A percentile compares a stretch with the other conserved stretches of the same genome.
phyloP scores from a whole-genome alignment of 495 filamentous ascomycete genomes.

The Neurospora intermedia region DNA sequence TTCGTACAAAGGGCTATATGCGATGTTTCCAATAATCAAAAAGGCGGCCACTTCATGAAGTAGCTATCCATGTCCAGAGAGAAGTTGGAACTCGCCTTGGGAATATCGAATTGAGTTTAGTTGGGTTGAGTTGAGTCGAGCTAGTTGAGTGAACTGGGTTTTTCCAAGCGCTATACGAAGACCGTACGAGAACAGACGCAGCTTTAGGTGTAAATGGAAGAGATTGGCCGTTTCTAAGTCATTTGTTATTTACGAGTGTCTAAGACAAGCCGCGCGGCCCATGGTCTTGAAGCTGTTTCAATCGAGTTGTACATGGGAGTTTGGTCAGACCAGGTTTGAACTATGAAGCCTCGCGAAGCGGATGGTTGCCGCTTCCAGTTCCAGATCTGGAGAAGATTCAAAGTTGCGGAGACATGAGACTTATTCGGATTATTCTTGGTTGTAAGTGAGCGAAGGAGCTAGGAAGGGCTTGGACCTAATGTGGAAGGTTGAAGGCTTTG shows the following conservation, averaged over 20 bases:
- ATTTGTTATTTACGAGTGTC: neutral
- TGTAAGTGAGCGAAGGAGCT: neutral
- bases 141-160: too few relatives aligned
- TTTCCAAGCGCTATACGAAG: too few relatives aligned
- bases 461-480: neutral
- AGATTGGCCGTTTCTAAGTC: too few relatives aligned
- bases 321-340: neutral
- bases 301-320: neutral
- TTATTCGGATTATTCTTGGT: neutral
- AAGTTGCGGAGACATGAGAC: neutral
- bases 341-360: neutral
- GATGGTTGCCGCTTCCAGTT: neutral
- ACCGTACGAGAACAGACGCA: too few relatives aligned
- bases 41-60: too few relatives aligned
- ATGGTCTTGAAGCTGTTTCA: neutral
- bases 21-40: too few relatives aligned
- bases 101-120: too few relatives aligned
- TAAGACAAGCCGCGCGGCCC: neutral
- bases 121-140: too few relatives aligned
- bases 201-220: too few relatives aligned
- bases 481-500: neutral
- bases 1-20: too few relatives aligned
- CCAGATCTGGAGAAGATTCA: neutral
- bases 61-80: too few relatives aligned
- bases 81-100: too few relatives aligned